Base-by-base conservation (phyloP, 208 protist genomes). In the Crithidia mellificae region DNA sequence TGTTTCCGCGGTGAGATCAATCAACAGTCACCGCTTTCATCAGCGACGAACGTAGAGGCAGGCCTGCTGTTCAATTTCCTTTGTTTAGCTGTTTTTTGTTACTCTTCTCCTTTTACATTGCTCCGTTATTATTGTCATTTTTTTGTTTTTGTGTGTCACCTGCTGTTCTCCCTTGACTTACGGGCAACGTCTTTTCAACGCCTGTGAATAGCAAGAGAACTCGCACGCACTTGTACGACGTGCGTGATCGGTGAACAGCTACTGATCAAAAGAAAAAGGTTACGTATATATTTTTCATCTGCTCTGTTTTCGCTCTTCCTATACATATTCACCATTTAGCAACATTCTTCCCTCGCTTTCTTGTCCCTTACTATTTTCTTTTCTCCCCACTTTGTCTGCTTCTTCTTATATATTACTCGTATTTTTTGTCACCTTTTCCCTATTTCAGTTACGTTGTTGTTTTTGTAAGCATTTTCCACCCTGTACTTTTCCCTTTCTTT, bases 291-390 rank as follows among this genome's bases (percentile, higher is more conserved):
- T 38, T 38, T 38, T 38, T 38, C 11, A 38, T 38, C 34, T 46
- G 41, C 41, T 46, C 15, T 46, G 3, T 46, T 17, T 46, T 46
- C 14, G 41, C 4, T n/a, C 41, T 6, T 46, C 8, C 15, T 12
- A 46, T 46, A 46, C 41, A n/a, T 46, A 46, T 46, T 46, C 41
- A n/a, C 41, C 15, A 46, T 46, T 17, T n/a, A 46, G 41, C 17
- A 46, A 46, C 41, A 38, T 38, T 38, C 14, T 20, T 20, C 41
- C 8, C 17, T n/a, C 29, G 12, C 20, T 59, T 41, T 52, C 34
- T 46, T 30, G 34, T 24, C 30, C 6, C 30, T 43, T 22, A 5
- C 7, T 62, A 47, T 39, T 50, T 55, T 24, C 61, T 49, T 19
- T 19, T 51, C 24, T 53, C 2, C 58, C 52, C 38, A 15, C 27